Percentiles rank a stretch among this genome's conserved stretches.
phyloP scores from a whole-genome alignment of 805 yeast species.

The Sugiyamaella valdiviana region DNA sequence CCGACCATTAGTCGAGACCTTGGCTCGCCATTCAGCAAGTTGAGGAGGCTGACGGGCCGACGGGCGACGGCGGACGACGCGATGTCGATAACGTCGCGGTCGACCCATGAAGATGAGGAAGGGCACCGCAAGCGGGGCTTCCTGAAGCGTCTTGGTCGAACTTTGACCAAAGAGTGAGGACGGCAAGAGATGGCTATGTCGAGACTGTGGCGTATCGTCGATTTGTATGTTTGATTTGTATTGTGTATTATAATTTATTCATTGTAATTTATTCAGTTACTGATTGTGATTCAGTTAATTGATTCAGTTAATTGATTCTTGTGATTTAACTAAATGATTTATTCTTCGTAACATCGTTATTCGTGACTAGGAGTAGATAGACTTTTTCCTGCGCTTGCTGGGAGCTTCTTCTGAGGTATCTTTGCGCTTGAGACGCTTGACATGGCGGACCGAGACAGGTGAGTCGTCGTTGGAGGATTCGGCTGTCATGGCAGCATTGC shows the following conservation, averaged over 20 bases:
- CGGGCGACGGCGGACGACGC: not conserved
- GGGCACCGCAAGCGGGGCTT: slow-evolving; percentile 1
- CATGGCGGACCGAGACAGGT: slow-evolving; percentile 1
- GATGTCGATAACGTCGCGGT: not conserved
- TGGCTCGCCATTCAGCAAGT: slow-evolving; percentile 7
- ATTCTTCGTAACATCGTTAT: too few relatives aligned
- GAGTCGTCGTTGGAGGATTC: slow-evolving; percentile 20
- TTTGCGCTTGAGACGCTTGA: slow-evolving; percentile 7
- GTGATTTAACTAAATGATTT: too few relatives aligned
- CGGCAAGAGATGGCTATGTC: too few relatives aligned
- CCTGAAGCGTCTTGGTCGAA: not conserved
- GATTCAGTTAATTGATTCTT: too few relatives aligned
- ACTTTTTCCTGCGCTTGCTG: slow-evolving; percentile 1
- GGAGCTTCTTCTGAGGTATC: slow-evolving; percentile 1
- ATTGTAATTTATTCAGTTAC: not conserved
- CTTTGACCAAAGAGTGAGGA: too few relatives aligned
- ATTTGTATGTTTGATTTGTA: not conserved
- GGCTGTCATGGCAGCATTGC: slow-evolving; percentile 11
- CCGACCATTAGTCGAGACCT: not conserved
- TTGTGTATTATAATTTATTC: not conserved
- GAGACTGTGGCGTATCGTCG: too few relatives aligned
- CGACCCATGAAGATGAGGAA: not conserved
- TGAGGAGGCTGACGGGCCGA: slow-evolving; percentile 2
- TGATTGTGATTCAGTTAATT: too few relatives aligned
- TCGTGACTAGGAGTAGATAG: too few relatives aligned